Conservation (phyloP, 768 basidiomycete species). For the Mycena vulgaris region DNA sequence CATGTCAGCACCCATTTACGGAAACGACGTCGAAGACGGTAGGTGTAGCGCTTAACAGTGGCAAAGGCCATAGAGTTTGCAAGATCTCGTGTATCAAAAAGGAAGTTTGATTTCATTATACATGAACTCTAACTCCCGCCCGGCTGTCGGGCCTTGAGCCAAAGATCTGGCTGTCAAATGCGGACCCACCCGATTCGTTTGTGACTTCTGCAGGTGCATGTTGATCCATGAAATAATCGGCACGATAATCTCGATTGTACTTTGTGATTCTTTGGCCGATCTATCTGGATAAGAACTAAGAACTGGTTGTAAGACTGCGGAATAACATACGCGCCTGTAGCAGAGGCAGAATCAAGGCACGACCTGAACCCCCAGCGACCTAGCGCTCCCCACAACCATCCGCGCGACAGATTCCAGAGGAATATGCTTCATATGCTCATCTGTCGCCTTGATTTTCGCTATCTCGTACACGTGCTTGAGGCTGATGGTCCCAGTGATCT, state of each 20-base stretch:
- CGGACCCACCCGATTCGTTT: slow-evolving; percentile 37
- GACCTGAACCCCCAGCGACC: slow-evolving; percentile 90
- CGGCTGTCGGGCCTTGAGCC: slow-evolving; percentile 35
- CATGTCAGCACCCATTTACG: slow-evolving; percentile 33
- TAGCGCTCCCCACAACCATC: slow-evolving; percentile 91
- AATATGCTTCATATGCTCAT: slow-evolving; percentile 91
- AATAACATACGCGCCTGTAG: slow-evolving; percentile 36
- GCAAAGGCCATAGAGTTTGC: slow-evolving; percentile 26
- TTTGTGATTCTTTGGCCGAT: slow-evolving; percentile 15
- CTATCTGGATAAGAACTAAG: slow-evolving; percentile 26
- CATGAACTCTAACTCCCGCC: slow-evolving; percentile 32
- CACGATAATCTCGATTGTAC: slow-evolving; percentile 14
- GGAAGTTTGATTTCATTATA: slow-evolving; percentile 41
- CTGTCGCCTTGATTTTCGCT: slow-evolving; percentile 94
- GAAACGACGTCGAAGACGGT: slow-evolving; percentile 22
- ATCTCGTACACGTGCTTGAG: slow-evolving; percentile 99
- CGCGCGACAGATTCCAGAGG: slow-evolving; percentile 90
- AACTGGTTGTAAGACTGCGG: slow-evolving; percentile 15
- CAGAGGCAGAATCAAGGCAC: slow-evolving; percentile 73
- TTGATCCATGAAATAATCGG: slow-evolving; percentile 34
- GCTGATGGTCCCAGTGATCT: slow-evolving; percentile 84
- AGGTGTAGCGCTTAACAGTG: slow-evolving; percentile 33
- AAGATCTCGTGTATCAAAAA: slow-evolving; percentile 32
- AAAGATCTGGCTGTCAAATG: slow-evolving; percentile 32
- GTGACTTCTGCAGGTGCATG: slow-evolving; percentile 35